Percentiles rank a stretch among this genome's conserved stretches.
phyloP scores from a whole-genome alignment of 192 early-diverging fungal species.

The Coemansia erecta region DNA sequence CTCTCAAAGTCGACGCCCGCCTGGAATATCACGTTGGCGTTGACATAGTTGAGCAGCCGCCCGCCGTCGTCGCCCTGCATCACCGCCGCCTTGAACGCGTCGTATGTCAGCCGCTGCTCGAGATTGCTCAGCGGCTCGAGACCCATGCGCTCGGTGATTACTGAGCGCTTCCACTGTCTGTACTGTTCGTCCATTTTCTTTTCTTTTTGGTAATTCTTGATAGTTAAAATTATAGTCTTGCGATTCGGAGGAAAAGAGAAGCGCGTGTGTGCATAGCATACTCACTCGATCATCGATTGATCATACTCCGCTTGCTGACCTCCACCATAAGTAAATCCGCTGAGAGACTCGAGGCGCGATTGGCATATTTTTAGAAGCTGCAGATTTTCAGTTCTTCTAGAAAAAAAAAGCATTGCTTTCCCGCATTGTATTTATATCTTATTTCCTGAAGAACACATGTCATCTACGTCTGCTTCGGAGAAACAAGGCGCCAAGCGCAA shows the following conservation, averaged over 20 bases:
- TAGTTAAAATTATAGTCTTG: neutral
- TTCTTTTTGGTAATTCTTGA: constrained; percentile 11
- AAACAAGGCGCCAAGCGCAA: neutral
- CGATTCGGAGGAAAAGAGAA: neutral
- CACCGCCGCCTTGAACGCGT: constrained; percentile 22
- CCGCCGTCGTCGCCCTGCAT: constrained; percentile 50
- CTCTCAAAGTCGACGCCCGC: constrained; percentile 81
- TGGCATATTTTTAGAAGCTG: too few species aligned
- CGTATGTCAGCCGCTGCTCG: constrained; percentile 20
- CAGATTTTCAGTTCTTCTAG: too few species aligned
- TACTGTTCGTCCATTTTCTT: constrained; percentile 47
- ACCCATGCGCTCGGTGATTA: constrained; percentile 7
- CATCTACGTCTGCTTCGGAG: neutral
- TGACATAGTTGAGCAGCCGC: constrained; percentile 41
- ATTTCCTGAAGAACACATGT: neutral
- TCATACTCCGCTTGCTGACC: too few species aligned
- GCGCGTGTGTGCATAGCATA: too few species aligned
- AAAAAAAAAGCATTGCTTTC: too few species aligned
- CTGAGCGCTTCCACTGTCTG: constrained; percentile 29
- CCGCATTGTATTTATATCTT: neutral
- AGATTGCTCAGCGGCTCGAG: neutral
- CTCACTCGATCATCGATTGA: too few species aligned
- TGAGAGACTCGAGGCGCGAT: too few species aligned
- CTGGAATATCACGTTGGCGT: constrained; percentile 42
- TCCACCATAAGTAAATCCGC: too few species aligned